These are phyloP conservation scores for Gentiana macrophylla DNA, from an alignment of 257 asterid species.

Conservation along the genomic window DNA sequence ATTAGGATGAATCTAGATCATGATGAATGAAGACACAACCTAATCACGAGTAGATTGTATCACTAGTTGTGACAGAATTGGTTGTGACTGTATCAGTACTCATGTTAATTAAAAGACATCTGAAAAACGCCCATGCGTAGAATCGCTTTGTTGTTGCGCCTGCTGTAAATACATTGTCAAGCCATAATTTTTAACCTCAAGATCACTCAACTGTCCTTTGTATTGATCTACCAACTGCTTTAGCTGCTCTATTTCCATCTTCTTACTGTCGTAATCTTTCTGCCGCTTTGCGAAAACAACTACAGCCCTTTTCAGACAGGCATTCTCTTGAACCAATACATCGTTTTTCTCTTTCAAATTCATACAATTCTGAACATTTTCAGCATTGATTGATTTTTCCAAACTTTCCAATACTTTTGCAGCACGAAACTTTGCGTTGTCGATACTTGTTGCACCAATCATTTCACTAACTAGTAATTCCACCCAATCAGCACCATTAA, in stretches of 20 bases:
- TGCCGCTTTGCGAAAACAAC: constrained; percentile 76
- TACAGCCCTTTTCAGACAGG: constrained; percentile 71
- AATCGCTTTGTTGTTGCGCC: too few relatives aligned
- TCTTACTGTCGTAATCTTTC: constrained; percentile 63
- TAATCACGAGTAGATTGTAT: too few relatives aligned
- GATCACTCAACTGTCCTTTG: constrained; percentile 59
- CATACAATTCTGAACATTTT: constrained; percentile 35
- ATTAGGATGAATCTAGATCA: too few relatives aligned
- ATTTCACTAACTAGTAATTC: constrained; percentile 64
- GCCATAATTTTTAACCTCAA: constrained; percentile 40
- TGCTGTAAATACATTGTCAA: too few relatives aligned
- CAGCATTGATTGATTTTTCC: constrained; percentile 52
- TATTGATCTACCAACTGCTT: constrained; percentile 57
- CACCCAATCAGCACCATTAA: constrained; percentile 72
- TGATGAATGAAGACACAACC: too few relatives aligned
- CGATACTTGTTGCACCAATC: constrained; percentile 55
- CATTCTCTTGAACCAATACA: constrained; percentile 39
- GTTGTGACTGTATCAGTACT: too few relatives aligned
- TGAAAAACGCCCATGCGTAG: too few relatives aligned
- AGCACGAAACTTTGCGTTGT: constrained; percentile 65
- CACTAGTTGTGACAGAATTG: too few relatives aligned
- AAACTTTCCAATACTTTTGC: constrained; percentile 46
- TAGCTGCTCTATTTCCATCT: constrained; percentile 54
- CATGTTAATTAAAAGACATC: too few relatives aligned
- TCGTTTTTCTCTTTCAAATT: constrained; percentile 64